These are phyloP conservation scores for Coemansia sp. DNA, from an alignment of 192 early-diverging fungal species.

Conservation along the genomic window DNA sequence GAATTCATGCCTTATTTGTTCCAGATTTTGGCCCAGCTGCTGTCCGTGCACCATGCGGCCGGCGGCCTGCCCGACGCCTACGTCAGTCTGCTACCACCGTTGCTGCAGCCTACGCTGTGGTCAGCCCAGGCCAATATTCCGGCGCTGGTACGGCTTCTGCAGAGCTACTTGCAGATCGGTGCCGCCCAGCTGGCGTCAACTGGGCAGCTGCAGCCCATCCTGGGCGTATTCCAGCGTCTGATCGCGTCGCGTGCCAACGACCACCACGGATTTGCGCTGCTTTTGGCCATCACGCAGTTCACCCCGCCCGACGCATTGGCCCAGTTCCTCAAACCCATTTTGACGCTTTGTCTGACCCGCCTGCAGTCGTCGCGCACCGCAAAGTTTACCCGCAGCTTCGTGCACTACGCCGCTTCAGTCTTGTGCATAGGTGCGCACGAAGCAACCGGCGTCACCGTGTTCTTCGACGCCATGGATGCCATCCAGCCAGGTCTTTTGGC, in stretches of 20 bases:
- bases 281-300: constrained; percentile 76
- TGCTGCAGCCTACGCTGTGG: constrained; percentile 90
- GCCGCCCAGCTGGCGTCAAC: constrained; percentile 67
- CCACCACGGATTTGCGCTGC: constrained; percentile 80
- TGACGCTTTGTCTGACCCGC: constrained; percentile 62
- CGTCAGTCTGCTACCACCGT: constrained; percentile 67
- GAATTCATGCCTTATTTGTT: constrained; percentile 98
- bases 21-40: constrained; percentile 89
- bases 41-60: constrained; percentile 69
- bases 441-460: constrained; percentile 23
- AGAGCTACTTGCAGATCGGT: constrained; percentile 81
- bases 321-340: constrained; percentile 62
- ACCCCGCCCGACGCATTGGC: constrained; percentile 66
- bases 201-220: constrained; percentile 75
- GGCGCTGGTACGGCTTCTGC: constrained; percentile 86
- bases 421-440: constrained; percentile 35
- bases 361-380: constrained; percentile 47
- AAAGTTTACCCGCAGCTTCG: constrained; percentile 45
- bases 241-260: constrained; percentile 83
- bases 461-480: constrained; percentile 41
- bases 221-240: constrained; percentile 94
- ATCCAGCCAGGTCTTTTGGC: constrained; percentile 51
- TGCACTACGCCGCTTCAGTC: constrained; percentile 42
- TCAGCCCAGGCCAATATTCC: constrained; percentile 88
- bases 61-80: constrained; percentile 73